Evolutionary conservation across 1,284 basidiomycete species (phyloP).

Genomic region (Trichosporon faecale): DNA sequence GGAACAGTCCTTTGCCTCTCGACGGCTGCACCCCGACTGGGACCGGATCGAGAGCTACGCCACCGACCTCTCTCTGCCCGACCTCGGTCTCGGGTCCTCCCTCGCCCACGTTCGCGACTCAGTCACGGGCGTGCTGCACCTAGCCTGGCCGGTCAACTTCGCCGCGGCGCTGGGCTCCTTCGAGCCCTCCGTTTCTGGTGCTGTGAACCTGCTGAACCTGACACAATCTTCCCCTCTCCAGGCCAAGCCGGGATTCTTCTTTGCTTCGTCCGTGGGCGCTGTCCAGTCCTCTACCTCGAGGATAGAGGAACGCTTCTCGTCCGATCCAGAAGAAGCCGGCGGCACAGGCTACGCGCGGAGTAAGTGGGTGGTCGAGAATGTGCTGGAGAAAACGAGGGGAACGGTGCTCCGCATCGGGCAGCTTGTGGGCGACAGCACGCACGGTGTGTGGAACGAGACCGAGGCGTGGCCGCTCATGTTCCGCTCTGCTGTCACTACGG

Average conservation of each 20-base stretch:
- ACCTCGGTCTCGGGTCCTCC: conserved; percentile 53
- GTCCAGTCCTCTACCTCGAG: conserved; percentile 31
- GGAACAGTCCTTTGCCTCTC: neutral
- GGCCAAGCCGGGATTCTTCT: conserved; percentile 53
- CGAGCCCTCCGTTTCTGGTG: conserved; percentile 58
- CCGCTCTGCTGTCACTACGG: conserved; percentile 53
- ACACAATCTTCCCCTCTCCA: conserved; percentile 28
- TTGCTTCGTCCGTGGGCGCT: conserved; percentile 59
- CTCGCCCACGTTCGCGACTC: conserved; percentile 47
- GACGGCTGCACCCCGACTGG: neutral
- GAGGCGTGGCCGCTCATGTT: conserved; percentile 57
- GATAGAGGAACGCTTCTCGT: conserved; percentile 35
- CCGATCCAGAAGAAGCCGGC: conserved; percentile 34
- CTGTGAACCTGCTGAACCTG: conserved; percentile 58
- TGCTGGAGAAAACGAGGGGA: conserved; percentile 52
- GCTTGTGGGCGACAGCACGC: conserved; percentile 56
- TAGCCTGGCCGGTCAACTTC: conserved; percentile 50
- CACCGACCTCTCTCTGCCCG: conserved; percentile 43
- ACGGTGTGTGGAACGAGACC: conserved; percentile 62
- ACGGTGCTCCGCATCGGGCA: conserved; percentile 53
- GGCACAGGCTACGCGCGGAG: conserved; percentile 59
- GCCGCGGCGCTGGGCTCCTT: conserved; percentile 54
- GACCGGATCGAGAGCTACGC: conserved; percentile 53
- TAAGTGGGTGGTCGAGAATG: conserved; percentile 64
- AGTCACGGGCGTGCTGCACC: conserved; percentile 53